Evolutionary conservation across 2,329 filamentous ascomycete genomes (phyloP).

Genomic region (Cladophialophora yegresii): DNA sequence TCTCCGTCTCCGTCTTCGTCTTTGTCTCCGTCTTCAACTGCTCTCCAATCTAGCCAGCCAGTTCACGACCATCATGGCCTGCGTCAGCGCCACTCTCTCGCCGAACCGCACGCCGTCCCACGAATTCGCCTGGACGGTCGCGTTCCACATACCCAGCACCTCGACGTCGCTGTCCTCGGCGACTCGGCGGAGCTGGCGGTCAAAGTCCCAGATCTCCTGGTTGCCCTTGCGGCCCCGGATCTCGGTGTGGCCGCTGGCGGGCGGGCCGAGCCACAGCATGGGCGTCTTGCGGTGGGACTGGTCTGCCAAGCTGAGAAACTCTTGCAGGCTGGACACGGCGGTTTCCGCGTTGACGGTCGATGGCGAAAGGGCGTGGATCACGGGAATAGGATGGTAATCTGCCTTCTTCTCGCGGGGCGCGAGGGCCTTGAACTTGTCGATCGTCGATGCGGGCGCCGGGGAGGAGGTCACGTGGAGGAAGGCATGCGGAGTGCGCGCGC

Average conservation of each 20-base stretch:
- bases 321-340: slow-evolving; percentile 43
- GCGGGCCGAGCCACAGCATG: slow-evolving; percentile 49
- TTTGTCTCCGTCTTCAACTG: not conserved
- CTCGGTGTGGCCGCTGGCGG: slow-evolving; percentile 44
- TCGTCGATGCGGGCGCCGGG: slow-evolving; percentile 38
- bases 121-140: slow-evolving; percentile 46
- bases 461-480: slow-evolving; percentile 42
- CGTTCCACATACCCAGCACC: slow-evolving; percentile 48
- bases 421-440: slow-evolving; percentile 41
- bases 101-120: slow-evolving; percentile 46
- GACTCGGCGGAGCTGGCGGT: slow-evolving; percentile 40
- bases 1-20: not conserved
- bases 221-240: slow-evolving; percentile 40
- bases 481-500: slow-evolving; percentile 43
- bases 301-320: slow-evolving; percentile 45
- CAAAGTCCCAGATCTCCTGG: slow-evolving; percentile 46
- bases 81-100: slow-evolving; percentile 46
- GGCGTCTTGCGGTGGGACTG: slow-evolving; percentile 44
- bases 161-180: slow-evolving; percentile 45
- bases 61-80: slow-evolving; percentile 48
- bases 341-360: slow-evolving; percentile 40
- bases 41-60: slow-evolving; percentile 31
- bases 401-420: slow-evolving; percentile 38
- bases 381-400: slow-evolving; percentile 44
- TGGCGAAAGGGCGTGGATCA: slow-evolving; percentile 46